Evolutionary conservation across 345 rosid genomes (phyloP).

Genomic region (Excoecaria cochinchinensis): DNA sequence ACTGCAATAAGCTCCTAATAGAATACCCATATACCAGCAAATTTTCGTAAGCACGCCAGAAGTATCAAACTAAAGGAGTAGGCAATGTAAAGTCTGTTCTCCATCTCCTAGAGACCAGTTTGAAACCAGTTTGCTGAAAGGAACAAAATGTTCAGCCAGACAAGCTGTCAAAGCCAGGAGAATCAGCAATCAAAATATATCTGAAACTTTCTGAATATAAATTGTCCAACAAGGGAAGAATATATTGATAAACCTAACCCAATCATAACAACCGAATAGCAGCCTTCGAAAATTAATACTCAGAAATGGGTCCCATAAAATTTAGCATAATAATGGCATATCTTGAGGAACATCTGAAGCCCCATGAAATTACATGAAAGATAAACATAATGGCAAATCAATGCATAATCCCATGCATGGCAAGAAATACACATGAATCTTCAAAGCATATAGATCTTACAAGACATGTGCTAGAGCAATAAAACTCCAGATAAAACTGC

Average conservation of each 20-base stretch:
- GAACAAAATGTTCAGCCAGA: conserved; percentile 22
- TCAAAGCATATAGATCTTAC: neutral
- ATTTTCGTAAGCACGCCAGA: conserved; percentile 8
- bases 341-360: neutral
- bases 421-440: neutral
- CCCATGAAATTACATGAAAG: neutral
- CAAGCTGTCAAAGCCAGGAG: conserved; percentile 18
- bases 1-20: conserved; percentile 19
- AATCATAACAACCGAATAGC: conserved; percentile 16
- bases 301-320: conserved; percentile 5
- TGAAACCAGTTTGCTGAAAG: conserved; percentile 11
- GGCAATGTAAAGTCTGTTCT: conserved; percentile 20
- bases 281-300: neutral
- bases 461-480: neutral
- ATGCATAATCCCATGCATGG: neutral
- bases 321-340: neutral
- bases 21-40: conserved; percentile 23
- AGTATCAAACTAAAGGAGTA: conserved; percentile 10
- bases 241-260: conserved; percentile 7
- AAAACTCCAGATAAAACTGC: neutral
- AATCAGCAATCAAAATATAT: conserved; percentile 23
- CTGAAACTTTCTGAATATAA: conserved; percentile 33
- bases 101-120: conserved; percentile 20
- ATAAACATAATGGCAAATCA: neutral
- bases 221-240: conserved; percentile 23